Percentiles rank a stretch among this genome's conserved stretches.
phyloP scores from a whole-genome alignment of 2,329 filamentous ascomycete genomes.

The Fusarium irregulare region DNA sequence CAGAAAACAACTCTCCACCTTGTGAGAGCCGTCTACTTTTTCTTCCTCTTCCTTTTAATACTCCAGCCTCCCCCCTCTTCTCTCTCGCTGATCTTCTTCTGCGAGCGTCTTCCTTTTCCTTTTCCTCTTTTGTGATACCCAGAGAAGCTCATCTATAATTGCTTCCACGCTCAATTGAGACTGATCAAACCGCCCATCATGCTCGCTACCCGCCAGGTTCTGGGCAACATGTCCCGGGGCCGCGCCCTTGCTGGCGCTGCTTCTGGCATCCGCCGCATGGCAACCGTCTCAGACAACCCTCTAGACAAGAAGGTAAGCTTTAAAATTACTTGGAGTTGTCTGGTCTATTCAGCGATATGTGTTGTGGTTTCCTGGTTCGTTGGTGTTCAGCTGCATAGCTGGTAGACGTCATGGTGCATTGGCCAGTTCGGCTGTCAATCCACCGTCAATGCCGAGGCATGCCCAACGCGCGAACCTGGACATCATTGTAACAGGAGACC shows the following conservation, averaged over 20 bases:
- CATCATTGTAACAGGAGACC: not conserved
- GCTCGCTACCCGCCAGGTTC: constrained; percentile 77
- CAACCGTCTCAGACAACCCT: constrained; percentile 85
- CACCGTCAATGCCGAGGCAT: constrained; percentile 13
- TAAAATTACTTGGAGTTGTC: not conserved
- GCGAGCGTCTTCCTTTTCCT: constrained; percentile 39
- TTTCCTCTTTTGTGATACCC: constrained; percentile 42
- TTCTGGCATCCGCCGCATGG: constrained; percentile 77
- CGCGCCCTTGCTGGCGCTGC: constrained; percentile 66
- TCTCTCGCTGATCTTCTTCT: constrained; percentile 30
- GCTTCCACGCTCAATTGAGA: constrained; percentile 35
- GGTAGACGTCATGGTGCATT: constrained; percentile 30
- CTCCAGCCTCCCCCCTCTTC: constrained; percentile 38
- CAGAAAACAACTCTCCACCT: constrained; percentile 47
- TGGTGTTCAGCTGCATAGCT: not conserved
- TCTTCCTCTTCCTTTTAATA: constrained; percentile 47
- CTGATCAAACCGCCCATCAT: constrained; percentile 58
- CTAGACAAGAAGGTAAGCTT: constrained; percentile 84
- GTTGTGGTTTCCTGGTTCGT: not conserved
- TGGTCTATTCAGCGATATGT: not conserved
- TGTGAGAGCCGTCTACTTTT: constrained; percentile 24
- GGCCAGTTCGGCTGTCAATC: constrained; percentile 18
- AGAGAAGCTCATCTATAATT: constrained; percentile 44
- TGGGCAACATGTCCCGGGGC: constrained; percentile 72
- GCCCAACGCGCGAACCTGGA: not conserved